phyloP scores from a whole-genome alignment of 192 early-diverging fungal genomes.

The Podila clonocystis region DNA sequence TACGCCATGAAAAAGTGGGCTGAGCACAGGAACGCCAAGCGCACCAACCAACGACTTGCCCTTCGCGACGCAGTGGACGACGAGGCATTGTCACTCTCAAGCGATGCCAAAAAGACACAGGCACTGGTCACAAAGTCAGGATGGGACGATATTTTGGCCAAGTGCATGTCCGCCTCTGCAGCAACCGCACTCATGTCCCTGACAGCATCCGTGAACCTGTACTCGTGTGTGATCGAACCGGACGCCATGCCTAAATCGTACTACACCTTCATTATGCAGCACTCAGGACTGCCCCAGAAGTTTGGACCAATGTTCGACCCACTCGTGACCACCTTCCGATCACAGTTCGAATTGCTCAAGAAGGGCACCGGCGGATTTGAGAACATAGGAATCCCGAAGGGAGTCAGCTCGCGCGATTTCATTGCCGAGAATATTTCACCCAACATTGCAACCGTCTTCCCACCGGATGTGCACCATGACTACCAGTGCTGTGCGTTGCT shows the following conservation, averaged over 20 bases:
- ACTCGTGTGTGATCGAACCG: conserved; percentile 61
- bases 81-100: conserved; percentile 13
- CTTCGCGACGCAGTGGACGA: conserved; percentile 21
- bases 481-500: conserved; percentile 66
- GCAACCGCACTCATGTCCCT: conserved; percentile 61
- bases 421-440: conserved; percentile 62
- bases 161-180: conserved; percentile 44
- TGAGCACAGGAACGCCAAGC: conserved; percentile 36
- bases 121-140: conserved; percentile 19
- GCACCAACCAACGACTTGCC: conserved; percentile 23
- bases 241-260: conserved; percentile 68
- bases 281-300: conserved; percentile 54
- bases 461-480: conserved; percentile 57
- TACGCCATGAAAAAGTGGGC: conserved; percentile 72
- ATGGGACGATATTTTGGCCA: conserved; percentile 61
- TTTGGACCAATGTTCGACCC: conserved; percentile 57
- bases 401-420: conserved; percentile 60
- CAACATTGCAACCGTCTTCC: conserved; percentile 58
- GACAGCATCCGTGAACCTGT: conserved; percentile 59
- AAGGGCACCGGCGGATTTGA: conserved; percentile 32
- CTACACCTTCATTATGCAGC: conserved; percentile 61
- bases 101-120: conserved; percentile 10
- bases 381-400: conserved; percentile 55
- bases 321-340: conserved; percentile 38
- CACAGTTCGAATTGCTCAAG: conserved; percentile 28